Conservation (phyloP, 1,284 basidiomycete genomes). For the Sphagnurus paluster region DNA sequence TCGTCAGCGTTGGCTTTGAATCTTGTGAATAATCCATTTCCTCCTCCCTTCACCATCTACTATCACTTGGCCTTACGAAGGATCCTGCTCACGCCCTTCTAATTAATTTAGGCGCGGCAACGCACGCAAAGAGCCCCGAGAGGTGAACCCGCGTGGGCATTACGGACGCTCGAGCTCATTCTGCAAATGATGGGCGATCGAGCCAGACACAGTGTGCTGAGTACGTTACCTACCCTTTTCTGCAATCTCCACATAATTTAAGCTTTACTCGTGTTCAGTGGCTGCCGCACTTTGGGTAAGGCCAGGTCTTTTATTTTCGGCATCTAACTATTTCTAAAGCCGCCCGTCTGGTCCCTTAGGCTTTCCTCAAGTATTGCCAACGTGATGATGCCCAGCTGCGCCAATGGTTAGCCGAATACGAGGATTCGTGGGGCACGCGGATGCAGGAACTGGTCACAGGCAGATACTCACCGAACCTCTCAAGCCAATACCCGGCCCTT, state of each 20-base stretch:
- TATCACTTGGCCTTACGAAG: conserved; percentile 7
- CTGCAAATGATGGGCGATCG: conserved; percentile 61
- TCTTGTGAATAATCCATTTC: conserved; percentile 45
- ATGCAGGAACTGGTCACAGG: conserved; percentile 45
- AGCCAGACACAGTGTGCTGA: conserved; percentile 63
- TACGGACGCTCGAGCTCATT: conserved; percentile 56
- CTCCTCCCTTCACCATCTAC: conserved; percentile 7
- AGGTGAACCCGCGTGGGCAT: conserved; percentile 49
- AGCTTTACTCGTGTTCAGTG: conserved; percentile 40
- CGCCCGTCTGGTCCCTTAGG: conserved; percentile 36
- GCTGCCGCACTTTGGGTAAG: conserved; percentile 65
- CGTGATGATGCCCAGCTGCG: conserved; percentile 52
- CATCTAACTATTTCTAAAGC: conserved; percentile 7
- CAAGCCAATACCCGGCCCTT: conserved; percentile 34
- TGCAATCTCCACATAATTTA: conserved; percentile 13
- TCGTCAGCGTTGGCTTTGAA: conserved; percentile 64
- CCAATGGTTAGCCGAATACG: conserved; percentile 59
- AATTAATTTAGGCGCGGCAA: conserved; percentile 33
- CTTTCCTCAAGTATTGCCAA: conserved; percentile 64
- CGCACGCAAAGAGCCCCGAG: conserved; percentile 32
- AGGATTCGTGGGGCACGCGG: conserved; percentile 62
- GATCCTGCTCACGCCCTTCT: conserved; percentile 12
- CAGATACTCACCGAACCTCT: conserved; percentile 32
- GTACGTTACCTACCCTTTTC: conserved; percentile 49
- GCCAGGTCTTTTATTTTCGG: conserved; percentile 4